phyloP scores from a whole-genome alignment of 257 asterid species.

The Nicotiana obtusifolia region DNA sequence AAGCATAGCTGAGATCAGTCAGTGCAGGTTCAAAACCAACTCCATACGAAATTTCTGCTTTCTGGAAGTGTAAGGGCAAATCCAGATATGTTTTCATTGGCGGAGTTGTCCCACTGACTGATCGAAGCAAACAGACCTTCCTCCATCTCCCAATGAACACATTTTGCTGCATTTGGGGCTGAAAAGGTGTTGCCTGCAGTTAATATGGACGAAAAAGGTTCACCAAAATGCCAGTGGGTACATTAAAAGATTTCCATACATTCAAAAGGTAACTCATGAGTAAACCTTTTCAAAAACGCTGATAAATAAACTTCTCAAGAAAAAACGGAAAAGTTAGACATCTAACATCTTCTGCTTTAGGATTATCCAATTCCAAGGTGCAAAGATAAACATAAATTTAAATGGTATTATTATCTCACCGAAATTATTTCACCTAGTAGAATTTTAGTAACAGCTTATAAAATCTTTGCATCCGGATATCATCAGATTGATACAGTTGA shows the following conservation, averaged over 20 bases:
- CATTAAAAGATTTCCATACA: neutral
- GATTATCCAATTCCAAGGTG: neutral
- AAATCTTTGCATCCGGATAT: neutral
- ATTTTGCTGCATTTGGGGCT: conserved; percentile 85
- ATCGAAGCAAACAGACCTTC: conserved; percentile 81
- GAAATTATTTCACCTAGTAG: neutral
- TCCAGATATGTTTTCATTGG: conserved; percentile 91
- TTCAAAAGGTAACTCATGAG: neutral
- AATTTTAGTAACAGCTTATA: neutral
- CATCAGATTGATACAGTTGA: neutral
- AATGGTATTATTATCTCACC: neutral
- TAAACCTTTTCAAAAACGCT: neutral
- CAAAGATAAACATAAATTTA: neutral
- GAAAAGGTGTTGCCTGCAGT: conserved; percentile 96
- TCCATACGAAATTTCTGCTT: conserved; percentile 92
- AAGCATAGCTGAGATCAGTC: conserved; percentile 47
- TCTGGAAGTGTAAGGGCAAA: conserved; percentile 89
- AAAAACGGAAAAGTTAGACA: neutral
- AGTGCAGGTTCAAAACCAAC: conserved; percentile 88
- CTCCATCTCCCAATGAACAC: conserved; percentile 95
- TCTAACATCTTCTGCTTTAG: neutral
- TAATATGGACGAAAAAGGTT: conserved; percentile 5
- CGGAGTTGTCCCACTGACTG: conserved; percentile 96
- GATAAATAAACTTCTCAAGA: neutral
- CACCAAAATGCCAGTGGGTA: neutral